Base-by-base conservation (phyloP, 352 stramenopile genomes). In the Pilasporangium apinafurcum region DNA sequence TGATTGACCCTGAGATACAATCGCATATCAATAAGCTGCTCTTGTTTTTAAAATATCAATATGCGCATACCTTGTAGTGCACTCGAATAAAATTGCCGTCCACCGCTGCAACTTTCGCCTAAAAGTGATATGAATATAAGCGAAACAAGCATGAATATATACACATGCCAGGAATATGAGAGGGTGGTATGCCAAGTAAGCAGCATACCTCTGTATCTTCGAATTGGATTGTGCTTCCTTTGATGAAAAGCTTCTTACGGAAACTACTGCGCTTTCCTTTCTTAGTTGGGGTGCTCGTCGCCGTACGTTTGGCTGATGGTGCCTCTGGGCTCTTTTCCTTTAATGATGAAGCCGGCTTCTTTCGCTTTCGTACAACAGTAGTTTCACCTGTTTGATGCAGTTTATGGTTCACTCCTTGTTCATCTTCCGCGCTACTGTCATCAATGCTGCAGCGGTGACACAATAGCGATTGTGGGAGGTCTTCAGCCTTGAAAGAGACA, bases 41-140 rank as follows among this genome's bases (percentile, higher is more conserved):
- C 5, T 28, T 27, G 28, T 13, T 40, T 29, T 6, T 33, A 5
- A 29, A 27, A 8, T n/a, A 35, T 9, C 9, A 38, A 24, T 22
- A n/a, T 8, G 8, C 34, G 5, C 29, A 31, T 53, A 83, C 76
- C 56, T 90, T 90, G 59, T 90, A 89, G 35, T 89, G 80, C 7
- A 92, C 54, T 13, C 80, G 77, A 43, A 90, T 72, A 33, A 74
- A 85, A 26, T 82, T 80, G 55, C 78, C 77, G 29, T 88, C 65
- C 5, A 92, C 66, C 1, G 74, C 76, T 2, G 59, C 68, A 18
- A 92, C 59, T 37, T 75, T 80, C 3, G 73, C 79, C 75, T 89
- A 37, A 39, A 6, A 30, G 25, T 3, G 4, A 25, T 3, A 34
- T 8, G 9, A 7, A 16, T 9, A 40, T 51, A 8, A n/a, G 8